Base-by-base conservation (phyloP, 805 yeast genomes). In the Hermanozyma aechmeae region DNA sequence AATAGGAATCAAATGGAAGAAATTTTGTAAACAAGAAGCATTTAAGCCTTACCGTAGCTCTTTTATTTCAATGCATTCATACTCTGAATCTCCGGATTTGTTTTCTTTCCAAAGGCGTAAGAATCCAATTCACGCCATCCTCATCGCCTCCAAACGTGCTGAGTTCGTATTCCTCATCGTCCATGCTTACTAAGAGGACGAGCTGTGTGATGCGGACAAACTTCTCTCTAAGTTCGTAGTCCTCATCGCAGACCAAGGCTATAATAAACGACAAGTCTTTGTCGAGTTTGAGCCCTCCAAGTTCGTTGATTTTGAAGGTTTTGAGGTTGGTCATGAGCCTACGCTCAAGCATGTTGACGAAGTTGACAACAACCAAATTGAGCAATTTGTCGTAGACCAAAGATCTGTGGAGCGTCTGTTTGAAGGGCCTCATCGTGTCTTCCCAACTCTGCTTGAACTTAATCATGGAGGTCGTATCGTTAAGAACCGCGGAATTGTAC, bases 161-260 rank as follows among this genome's bases (percentile, higher is more conserved):
- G 39, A 60, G 54, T 22, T 56, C 64, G 31, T 62, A 62, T 40
- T 62, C 69, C 21, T 62, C 69, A 34, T 81, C 87, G 42, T 85
- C 96, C 56, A 85, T 68, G 4, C 94, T 92, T 23, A 86, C 61
- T 25, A 85, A 62, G 62, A 84, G 70, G 13, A 85, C 80, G 24
- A 92, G 67, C 50, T 89, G 97, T 0, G 95, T 85, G 5, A 85
- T 75, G 34, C 85, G 65, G 6, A 80, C 66, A 47, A 89, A 89
- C 42, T 73, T 71, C 35, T 84, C 92, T 35, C 96, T 65, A 41
- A 86, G 57, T 20, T 70, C 69, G 52, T 86, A 89, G 45, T 78
- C 61, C 32, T 75, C 73, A 28, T 75, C 78, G 27, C 94, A 78
- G 5, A 83, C 69, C 33, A 79, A 79, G 25, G 77, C 70, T 28